A percentile compares a stretch with the other conserved stretches of the same genome.
Conservation (phyloP, 1,139 yeast genomes). For the Taphrina wiesneri region DNA sequence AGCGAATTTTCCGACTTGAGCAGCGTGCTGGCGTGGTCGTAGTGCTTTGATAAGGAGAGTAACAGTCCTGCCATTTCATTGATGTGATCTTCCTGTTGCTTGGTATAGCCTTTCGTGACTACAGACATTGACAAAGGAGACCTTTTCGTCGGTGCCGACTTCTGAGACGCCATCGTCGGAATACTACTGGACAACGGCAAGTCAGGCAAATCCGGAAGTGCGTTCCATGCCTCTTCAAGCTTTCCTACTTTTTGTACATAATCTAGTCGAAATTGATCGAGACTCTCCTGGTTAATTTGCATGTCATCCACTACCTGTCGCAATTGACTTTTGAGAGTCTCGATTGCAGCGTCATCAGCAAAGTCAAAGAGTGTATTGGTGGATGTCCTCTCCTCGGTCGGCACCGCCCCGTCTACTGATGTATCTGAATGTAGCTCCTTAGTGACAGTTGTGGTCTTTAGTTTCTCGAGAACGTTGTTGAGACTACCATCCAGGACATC, state of each 20-base stretch:
- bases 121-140: neutral
- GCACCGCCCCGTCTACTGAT: neutral
- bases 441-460: constrained; percentile 6
- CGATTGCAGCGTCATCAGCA: constrained; percentile 23
- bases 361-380: constrained; percentile 21
- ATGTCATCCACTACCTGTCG: constrained; percentile 24
- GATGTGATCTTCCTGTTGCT: constrained; percentile 20
- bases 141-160: neutral
- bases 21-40: constrained; percentile 24
- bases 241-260: neutral
- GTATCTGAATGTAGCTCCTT: neutral
- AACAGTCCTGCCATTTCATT: constrained; percentile 20
- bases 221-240: constrained; percentile 3
- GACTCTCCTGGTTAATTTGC: constrained; percentile 20
- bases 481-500: constrained; percentile 19
- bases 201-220: constrained; percentile 1
- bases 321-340: constrained; percentile 22
- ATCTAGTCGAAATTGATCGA: neutral
- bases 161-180: neutral
- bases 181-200: neutral
- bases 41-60: constrained; percentile 22
- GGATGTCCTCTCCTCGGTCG: neutral
- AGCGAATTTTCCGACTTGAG: neutral
- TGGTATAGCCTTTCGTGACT: neutral
- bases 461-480: constrained; percentile 6